Conservation (phyloP, 2,329 filamentous ascomycete genomes). For the Nigrospora osmanthi region DNA sequence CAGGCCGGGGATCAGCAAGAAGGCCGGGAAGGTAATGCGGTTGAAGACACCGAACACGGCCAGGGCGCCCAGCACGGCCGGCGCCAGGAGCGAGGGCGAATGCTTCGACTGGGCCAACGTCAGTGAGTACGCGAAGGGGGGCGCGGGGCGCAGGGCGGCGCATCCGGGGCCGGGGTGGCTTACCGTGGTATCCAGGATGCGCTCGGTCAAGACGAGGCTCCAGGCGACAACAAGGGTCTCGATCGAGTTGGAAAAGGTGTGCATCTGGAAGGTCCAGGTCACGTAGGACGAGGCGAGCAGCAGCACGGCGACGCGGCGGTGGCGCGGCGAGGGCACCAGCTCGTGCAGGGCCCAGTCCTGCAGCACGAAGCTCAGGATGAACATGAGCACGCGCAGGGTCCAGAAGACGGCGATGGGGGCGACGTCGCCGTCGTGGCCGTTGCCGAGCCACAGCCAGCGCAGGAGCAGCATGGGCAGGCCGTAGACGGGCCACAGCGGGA, state of each 20-base stretch:
- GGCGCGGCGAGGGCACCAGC: constrained; percentile 67
- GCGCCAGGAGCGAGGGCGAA: constrained; percentile 68
- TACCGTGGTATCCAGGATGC: constrained; percentile 75
- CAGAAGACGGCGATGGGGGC: constrained; percentile 86
- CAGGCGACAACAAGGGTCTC: constrained; percentile 90
- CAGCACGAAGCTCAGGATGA: constrained; percentile 87
- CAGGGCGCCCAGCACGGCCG: constrained; percentile 71
- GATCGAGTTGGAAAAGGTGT: constrained; percentile 96
- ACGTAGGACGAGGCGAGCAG: constrained; percentile 94
- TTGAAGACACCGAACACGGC: constrained; percentile 87
- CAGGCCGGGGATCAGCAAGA: constrained; percentile 75
- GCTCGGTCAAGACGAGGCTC: constrained; percentile 85
- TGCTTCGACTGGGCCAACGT: constrained; percentile 38
- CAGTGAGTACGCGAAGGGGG: no score
- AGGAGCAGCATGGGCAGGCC: constrained; percentile 88
- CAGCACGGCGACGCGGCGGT: constrained; percentile 66
- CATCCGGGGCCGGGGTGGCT: constrained; percentile 15
- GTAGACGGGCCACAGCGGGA: constrained; percentile 93
- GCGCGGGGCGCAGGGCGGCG: background rate
- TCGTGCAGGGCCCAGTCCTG: constrained; percentile 98
- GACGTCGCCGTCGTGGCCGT: constrained; percentile 67
- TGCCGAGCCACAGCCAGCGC: constrained; percentile 86
- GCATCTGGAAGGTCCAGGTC: constrained; percentile 97
- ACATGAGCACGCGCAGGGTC: constrained; percentile 83
- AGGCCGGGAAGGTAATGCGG: constrained; percentile 93